These are phyloP conservation scores for Penicillium sp. DNA, from an alignment of 2,329 filamentous ascomycete genomes.

Conservation along the genomic window DNA sequence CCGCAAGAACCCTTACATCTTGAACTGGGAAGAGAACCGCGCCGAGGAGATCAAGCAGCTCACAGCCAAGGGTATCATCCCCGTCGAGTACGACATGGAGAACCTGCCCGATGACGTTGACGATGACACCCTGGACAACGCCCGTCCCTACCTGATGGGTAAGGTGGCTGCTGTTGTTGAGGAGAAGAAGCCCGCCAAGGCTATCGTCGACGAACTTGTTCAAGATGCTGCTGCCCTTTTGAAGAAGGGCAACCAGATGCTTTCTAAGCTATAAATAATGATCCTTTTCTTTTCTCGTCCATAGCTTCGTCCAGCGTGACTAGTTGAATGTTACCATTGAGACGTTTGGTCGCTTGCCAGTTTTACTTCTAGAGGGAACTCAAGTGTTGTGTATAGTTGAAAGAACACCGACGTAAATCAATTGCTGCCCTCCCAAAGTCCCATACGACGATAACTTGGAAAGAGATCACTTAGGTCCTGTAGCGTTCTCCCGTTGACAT, in stretches of 20 bases:
- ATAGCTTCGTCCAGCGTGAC: not conserved
- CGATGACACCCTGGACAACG: conserved; percentile 87
- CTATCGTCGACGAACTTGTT: conserved; percentile 91
- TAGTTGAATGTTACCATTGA: not conserved
- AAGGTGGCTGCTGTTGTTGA: conserved; percentile 92
- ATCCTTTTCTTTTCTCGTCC: conserved; percentile 8
- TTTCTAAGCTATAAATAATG: conserved; percentile 63
- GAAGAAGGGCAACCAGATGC: conserved; percentile 61
- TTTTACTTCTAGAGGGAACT: not conserved
- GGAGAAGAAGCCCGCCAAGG: conserved; percentile 86
- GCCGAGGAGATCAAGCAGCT: conserved; percentile 86
- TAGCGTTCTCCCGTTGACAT: not conserved
- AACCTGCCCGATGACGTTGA: conserved; percentile 66
- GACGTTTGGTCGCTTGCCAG: not conserved
- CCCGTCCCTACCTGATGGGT: conserved; percentile 89
- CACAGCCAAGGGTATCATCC: conserved; percentile 81
- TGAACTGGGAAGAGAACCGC: conserved; percentile 94
- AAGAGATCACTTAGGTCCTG: not conserved
- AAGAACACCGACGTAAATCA: too few relatives aligned
- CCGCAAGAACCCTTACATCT: conserved; percentile 87
- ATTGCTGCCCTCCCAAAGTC: too few relatives aligned
- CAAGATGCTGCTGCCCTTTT: conserved; percentile 69
- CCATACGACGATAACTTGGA: too few relatives aligned
- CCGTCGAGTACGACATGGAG: conserved; percentile 92
- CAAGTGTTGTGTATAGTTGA: not conserved